Conservation (phyloP, 106 monocot species). For the Posidonia australis region DNA sequence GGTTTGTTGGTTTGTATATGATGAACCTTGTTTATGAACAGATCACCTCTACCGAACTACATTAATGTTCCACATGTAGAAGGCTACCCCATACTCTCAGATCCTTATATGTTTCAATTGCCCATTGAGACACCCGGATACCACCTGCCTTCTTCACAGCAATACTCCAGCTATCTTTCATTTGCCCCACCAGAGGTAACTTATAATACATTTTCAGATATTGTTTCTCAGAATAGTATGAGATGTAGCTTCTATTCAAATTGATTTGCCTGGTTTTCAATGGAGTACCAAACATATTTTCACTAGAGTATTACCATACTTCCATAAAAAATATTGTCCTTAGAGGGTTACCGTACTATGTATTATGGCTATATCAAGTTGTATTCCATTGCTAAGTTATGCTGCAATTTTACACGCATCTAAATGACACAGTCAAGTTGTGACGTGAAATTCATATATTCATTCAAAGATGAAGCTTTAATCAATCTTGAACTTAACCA, state of each 20-base stretch:
- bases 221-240: neutral
- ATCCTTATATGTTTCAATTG: slow-evolving; percentile 50
- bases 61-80: slow-evolving; percentile 48
- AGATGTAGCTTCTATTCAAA: neutral
- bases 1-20: neutral
- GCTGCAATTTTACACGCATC: no score
- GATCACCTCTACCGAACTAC: slow-evolving; percentile 69
- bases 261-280: neutral
- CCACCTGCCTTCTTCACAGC: slow-evolving; percentile 20
- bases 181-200: slow-evolving; percentile 94
- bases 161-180: slow-evolving; percentile 63
- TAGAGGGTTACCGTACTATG: no score
- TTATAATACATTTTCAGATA: neutral
- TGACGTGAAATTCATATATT: no score
- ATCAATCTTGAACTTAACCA: no score
- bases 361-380: no score
- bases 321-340: no score
- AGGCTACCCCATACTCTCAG: slow-evolving; percentile 63
- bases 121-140: slow-evolving; percentile 64
- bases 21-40: slow-evolving; percentile 22
- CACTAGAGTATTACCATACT: no score
- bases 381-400: no score
- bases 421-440: no score
- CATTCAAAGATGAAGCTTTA: no score
- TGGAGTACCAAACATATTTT: no score